These are phyloP conservation scores for Candida parachauliodes DNA, from an alignment of 805 yeast species.

Conservation along the genomic window DNA sequence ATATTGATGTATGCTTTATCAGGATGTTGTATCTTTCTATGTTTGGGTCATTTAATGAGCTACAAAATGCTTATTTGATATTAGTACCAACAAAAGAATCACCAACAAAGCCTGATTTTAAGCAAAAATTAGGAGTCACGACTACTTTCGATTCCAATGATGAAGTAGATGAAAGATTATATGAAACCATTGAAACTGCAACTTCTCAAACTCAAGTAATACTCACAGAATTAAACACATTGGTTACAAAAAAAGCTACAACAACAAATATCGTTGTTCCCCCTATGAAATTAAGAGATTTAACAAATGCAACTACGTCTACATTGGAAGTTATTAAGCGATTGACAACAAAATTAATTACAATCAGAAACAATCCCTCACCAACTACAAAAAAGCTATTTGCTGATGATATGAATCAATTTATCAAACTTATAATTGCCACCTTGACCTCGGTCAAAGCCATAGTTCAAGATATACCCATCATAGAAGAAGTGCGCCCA, in stretches of 20 bases:
- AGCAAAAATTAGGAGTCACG: slow-evolving; percentile 19
- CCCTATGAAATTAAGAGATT: slow-evolving; percentile 63
- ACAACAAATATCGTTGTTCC: slow-evolving; percentile 22
- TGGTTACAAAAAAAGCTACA: slow-evolving; percentile 62
- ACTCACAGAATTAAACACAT: slow-evolving; percentile 66
- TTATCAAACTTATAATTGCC: slow-evolving; percentile 77
- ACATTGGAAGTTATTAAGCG: slow-evolving; percentile 81
- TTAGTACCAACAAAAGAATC: slow-evolving; percentile 21
- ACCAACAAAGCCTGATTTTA: slow-evolving; percentile 1
- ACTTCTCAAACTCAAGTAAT: slow-evolving; percentile 72
- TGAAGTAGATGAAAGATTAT: slow-evolving; percentile 64
- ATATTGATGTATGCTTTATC: slow-evolving; percentile 60
- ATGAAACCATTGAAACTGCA: slow-evolving; percentile 60
- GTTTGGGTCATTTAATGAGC: slow-evolving; percentile 62
- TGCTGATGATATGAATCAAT: slow-evolving; percentile 82
- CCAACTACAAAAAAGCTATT: slow-evolving; percentile 55
- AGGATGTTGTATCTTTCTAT: slow-evolving; percentile 60
- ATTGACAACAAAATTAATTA: slow-evolving; percentile 51
- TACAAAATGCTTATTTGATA: slow-evolving; percentile 60
- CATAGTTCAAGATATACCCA: slow-evolving; percentile 77
- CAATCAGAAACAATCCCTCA: slow-evolving; percentile 47
- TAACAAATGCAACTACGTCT: slow-evolving; percentile 70
- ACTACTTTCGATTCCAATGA: slow-evolving; percentile 20
- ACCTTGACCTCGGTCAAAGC: slow-evolving; percentile 80
- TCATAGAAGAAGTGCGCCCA: slow-evolving; percentile 74